phyloP scores from a whole-genome alignment of 2,329 filamentous ascomycete species.

The Penicillium psychrosexuale region DNA sequence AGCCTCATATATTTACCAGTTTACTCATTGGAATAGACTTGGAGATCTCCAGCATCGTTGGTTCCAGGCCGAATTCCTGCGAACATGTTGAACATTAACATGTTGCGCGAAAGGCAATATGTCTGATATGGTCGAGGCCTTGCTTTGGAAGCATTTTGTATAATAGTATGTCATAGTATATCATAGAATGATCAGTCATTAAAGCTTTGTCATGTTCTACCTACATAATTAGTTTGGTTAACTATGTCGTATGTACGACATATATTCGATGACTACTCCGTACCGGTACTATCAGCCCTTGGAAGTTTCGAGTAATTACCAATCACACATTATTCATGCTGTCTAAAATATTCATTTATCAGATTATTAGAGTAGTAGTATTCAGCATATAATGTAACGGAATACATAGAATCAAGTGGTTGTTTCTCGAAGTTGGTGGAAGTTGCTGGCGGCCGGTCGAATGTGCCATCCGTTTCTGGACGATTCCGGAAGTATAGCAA shows the following conservation, averaged over 20 bases:
- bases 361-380: background rate
- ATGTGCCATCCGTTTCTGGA: conserved; percentile 17
- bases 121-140: background rate
- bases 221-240: too few species aligned
- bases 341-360: background rate
- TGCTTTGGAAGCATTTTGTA: background rate
- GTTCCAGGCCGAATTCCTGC: background rate
- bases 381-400: too few species aligned
- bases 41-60: background rate
- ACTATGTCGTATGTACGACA: too few species aligned
- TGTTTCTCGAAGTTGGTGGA: conserved; percentile 10
- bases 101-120: background rate
- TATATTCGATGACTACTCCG: too few species aligned
- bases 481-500: conserved; percentile 14
- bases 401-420: background rate
- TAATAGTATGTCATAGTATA: background rate
- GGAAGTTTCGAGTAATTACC: background rate
- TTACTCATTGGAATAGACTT: background rate
- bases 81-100: background rate
- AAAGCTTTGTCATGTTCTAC: background rate
- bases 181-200: background rate
- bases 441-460: conserved; percentile 16
- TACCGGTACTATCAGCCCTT: background rate
- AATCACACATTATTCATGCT: background rate
- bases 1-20: background rate